These are phyloP conservation scores for Xylaria sp. DNA, from an alignment of 2,329 filamentous ascomycete species.

Conservation along the genomic window DNA sequence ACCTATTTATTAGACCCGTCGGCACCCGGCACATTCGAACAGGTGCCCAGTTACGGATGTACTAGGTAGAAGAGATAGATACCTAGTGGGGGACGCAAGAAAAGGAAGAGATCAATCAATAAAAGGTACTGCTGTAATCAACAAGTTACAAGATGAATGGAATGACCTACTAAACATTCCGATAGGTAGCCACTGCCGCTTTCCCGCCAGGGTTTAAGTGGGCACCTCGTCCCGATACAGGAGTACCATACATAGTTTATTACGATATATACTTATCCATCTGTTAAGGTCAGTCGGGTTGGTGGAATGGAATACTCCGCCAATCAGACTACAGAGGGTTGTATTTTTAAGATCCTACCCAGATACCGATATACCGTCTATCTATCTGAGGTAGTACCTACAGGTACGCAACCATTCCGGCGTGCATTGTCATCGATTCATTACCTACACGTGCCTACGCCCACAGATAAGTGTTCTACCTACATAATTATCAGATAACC, in stretches of 20 bases:
- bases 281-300: not conserved
- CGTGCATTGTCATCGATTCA: not conserved
- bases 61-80: too few species aligned
- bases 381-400: not conserved
- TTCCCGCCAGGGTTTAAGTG: not conserved
- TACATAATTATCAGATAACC: not conserved
- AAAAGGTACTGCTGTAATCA: not conserved
- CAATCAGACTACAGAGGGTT: conserved; percentile 21
- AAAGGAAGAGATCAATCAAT: not conserved
- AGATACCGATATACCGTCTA: too few species aligned
- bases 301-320: conserved; percentile 32
- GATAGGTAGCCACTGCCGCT: not conserved
- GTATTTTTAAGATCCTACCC: not conserved
- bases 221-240: not conserved
- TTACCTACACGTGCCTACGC: conserved; percentile 6
- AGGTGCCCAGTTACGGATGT: not conserved
- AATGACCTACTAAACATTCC: not conserved
- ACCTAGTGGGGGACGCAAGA: too few species aligned
- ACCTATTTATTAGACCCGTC: not conserved
- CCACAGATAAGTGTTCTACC: not conserved
- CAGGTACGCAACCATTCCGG: not conserved
- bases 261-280: not conserved
- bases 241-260: not conserved
- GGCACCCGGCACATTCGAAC: not conserved
- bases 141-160: too few species aligned